Percentiles rank a stretch among this genome's conserved stretches.
Evolutionary conservation across 164 flowering plant species (phyloP).

Genomic region (grape (Vitis vinifera)): DNA sequence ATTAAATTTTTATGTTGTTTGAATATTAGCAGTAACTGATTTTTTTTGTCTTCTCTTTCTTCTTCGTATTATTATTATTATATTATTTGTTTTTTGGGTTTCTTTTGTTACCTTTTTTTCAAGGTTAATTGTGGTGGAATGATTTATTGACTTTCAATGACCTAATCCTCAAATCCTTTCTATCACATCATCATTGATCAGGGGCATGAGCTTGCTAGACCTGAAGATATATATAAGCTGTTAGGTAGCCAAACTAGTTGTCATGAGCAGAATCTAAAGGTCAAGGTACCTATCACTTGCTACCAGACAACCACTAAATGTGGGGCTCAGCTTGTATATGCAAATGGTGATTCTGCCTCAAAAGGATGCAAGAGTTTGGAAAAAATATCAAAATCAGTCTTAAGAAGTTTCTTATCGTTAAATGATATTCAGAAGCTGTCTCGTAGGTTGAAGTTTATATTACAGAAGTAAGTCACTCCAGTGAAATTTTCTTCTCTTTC

Average conservation of each 20-base stretch:
- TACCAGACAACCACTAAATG: constrained; percentile 19
- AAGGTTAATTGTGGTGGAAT: neutral
- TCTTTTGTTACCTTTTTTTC: neutral
- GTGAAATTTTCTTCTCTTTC: neutral
- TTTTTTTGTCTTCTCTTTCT: no score
- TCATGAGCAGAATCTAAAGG: constrained; percentile 13
- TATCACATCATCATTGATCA: constrained; percentile 20
- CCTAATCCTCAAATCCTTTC: neutral
- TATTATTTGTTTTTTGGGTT: neutral
- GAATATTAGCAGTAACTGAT: no score
- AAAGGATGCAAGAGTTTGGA: constrained; percentile 18
- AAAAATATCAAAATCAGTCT: constrained; percentile 14
- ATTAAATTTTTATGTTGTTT: no score
- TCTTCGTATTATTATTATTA: no score
- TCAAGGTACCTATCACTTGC: constrained; percentile 12
- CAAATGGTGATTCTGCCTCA: constrained; percentile 7
- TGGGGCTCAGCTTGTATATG: constrained; percentile 13
- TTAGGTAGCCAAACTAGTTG: constrained; percentile 26
- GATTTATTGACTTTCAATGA: neutral
- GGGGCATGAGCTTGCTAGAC: constrained; percentile 48
- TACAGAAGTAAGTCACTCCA: constrained; percentile 55
- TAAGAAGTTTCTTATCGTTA: constrained; percentile 18
- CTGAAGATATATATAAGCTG: constrained; percentile 40
- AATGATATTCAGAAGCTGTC: constrained; percentile 31
- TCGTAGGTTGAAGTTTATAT: constrained; percentile 29